These are phyloP conservation scores for Colletotrichum plurivorum DNA, from an alignment of 2,329 filamentous ascomycete genomes.

Conservation along the genomic window DNA sequence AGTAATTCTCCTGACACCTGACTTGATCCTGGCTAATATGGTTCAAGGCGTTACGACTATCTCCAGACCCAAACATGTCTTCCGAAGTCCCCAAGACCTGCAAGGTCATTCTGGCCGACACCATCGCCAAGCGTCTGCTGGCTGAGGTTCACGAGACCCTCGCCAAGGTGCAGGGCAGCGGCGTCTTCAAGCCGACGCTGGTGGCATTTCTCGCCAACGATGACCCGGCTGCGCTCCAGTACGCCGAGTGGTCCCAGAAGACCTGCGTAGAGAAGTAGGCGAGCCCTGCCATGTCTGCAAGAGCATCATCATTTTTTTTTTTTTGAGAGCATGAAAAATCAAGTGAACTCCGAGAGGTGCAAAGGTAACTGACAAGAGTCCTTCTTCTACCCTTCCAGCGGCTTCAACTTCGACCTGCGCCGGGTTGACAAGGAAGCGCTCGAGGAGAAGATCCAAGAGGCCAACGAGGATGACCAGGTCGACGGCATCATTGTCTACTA, in stretches of 20 bases:
- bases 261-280: slow-evolving; percentile 95
- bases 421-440: slow-evolving; percentile 88
- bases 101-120: slow-evolving; percentile 92
- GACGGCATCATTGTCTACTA: slow-evolving; percentile 99
- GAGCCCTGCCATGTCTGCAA: slow-evolving; percentile 4
- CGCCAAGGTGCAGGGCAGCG: slow-evolving; percentile 74
- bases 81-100: slow-evolving; percentile 75
- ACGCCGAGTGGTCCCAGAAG: slow-evolving; percentile 97
- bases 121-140: slow-evolving; percentile 86
- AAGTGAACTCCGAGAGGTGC: slow-evolving; percentile 20
- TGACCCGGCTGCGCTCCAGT: slow-evolving; percentile 91
- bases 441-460: slow-evolving; percentile 88
- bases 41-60: background rate
- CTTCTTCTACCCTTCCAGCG: slow-evolving; percentile 64
- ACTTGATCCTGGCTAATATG: background rate
- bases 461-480: slow-evolving; percentile 83
- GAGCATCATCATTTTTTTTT: background rate
- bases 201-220: slow-evolving; percentile 93
- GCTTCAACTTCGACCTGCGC: slow-evolving; percentile 90
- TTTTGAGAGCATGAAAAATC: background rate
- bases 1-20: background rate
- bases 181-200: slow-evolving; percentile 76
- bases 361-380: slow-evolving; percentile 36
- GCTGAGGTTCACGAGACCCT: slow-evolving; percentile 84
- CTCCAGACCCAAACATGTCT: slow-evolving; percentile 51